Percentiles rank a stretch among this genome's conserved stretches.
Conservation (phyloP, 495 filamentous ascomycete genomes). For the Cryomyces antarcticus region DNA sequence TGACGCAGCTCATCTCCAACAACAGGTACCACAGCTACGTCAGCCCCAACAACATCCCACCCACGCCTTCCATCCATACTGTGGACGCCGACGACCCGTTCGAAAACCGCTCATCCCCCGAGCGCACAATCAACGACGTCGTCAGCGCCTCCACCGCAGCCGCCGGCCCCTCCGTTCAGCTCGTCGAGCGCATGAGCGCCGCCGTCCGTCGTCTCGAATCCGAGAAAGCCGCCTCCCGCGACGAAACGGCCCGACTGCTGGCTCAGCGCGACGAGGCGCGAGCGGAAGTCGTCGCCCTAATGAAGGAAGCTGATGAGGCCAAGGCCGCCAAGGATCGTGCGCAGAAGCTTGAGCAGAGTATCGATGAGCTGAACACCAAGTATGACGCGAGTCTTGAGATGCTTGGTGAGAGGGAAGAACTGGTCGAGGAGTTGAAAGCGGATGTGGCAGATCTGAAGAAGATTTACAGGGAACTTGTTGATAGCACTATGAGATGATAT, state of each 20-base stretch:
- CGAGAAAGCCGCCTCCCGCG: constrained; percentile 67
- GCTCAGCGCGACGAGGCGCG: constrained; percentile 76
- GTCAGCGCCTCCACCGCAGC: constrained; percentile 73
- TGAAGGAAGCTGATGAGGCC: constrained; percentile 64
- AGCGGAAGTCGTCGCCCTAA: constrained; percentile 70
- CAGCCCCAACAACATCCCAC: background rate
- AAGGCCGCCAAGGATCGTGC: constrained; percentile 36
- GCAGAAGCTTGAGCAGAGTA: constrained; percentile 41
- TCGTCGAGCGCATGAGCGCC: constrained; percentile 91
- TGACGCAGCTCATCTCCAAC: constrained; percentile 8
- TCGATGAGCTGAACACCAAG: constrained; percentile 41
- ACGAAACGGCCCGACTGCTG: constrained; percentile 62
- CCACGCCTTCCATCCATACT: constrained; percentile 33
- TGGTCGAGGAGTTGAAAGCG: constrained; percentile 70
- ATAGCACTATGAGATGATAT: constrained; percentile 12
- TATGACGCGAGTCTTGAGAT: constrained; percentile 87
- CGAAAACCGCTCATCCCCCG: constrained; percentile 43
- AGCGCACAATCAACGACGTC: constrained; percentile 65
- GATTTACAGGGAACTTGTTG: constrained; percentile 83
- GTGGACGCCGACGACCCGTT: constrained; percentile 51
- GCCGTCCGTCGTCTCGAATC: constrained; percentile 78
- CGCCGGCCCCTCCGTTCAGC: constrained; percentile 81
- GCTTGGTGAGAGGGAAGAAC: constrained; percentile 90
- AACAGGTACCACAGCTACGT: background rate
- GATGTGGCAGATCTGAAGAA: constrained; percentile 86